These are phyloP conservation scores for Aeschynomene evenia DNA, from an alignment of 306 rosid genomes.

Conservation along the genomic window DNA sequence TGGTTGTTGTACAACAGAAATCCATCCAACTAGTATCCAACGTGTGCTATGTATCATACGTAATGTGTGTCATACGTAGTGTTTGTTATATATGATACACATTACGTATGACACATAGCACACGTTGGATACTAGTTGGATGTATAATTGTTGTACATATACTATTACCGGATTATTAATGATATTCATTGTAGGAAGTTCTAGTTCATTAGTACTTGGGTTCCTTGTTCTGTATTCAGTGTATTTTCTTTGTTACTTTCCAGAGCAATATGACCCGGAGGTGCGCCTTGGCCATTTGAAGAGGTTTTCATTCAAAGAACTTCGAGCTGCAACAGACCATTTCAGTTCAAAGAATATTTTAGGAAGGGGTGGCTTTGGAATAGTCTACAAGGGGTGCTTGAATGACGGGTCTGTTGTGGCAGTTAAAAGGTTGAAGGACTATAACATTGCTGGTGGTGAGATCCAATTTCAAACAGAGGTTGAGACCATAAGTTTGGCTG, in stretches of 20 bases:
- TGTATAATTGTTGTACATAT: too few species aligned
- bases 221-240: background rate
- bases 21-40: too few species aligned
- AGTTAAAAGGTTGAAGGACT: conserved; percentile 91
- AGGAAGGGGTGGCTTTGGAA: conserved; percentile 98
- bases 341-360: conserved; percentile 85
- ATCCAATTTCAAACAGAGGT: conserved; percentile 99
- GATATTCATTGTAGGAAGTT: background rate
- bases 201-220: background rate
- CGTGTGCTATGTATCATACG: too few species aligned
- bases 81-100: too few species aligned
- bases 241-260: conserved; percentile 5
- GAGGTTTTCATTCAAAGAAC: conserved; percentile 92
- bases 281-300: conserved; percentile 91
- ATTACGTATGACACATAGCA: too few species aligned
- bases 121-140: too few species aligned
- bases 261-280: conserved; percentile 97
- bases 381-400: conserved; percentile 84
- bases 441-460: conserved; percentile 89
- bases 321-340: conserved; percentile 90
- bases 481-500: conserved; percentile 94
- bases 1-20: too few species aligned
- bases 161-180: too few species aligned
- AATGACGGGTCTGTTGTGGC: conserved; percentile 88
- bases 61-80: too few species aligned